Percentiles rank a stretch among this genome's conserved stretches.
Conservation (phyloP, 1,284 basidiomycete species). For the Irpex sp. region DNA sequence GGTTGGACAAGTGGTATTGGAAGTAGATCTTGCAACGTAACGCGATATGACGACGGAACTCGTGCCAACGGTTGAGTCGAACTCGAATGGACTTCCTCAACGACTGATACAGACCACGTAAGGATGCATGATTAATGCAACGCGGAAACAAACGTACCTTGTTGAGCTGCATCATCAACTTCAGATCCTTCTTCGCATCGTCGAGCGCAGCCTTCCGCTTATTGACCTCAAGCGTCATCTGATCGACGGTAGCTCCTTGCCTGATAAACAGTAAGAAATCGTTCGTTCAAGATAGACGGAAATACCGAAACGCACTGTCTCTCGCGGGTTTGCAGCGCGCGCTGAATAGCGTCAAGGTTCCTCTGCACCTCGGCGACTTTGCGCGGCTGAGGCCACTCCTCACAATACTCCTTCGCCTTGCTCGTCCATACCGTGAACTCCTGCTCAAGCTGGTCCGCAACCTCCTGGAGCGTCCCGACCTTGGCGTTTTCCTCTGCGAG, state of each 20-base stretch:
- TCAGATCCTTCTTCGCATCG: constrained; percentile 55
- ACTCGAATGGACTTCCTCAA: constrained; percentile 58
- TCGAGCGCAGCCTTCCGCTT: constrained; percentile 52
- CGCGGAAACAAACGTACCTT: constrained; percentile 36
- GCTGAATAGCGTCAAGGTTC: constrained; percentile 57
- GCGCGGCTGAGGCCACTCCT: constrained; percentile 52
- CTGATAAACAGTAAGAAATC: constrained; percentile 29
- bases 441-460: constrained; percentile 43
- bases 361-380: constrained; percentile 50
- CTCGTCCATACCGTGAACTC: constrained; percentile 67
- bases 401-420: constrained; percentile 61
- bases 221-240: constrained; percentile 66
- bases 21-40: constrained; percentile 83
- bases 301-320: constrained; percentile 40
- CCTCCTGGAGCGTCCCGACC: constrained; percentile 36
- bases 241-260: constrained; percentile 73
- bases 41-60: constrained; percentile 83
- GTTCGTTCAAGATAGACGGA: constrained; percentile 2
- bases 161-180: constrained; percentile 56
- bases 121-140: no score
- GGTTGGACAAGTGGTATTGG: constrained; percentile 73
- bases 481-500: constrained; percentile 35
- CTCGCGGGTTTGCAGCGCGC: constrained; percentile 66
- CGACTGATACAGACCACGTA: constrained; percentile 1
- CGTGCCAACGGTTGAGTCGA: constrained; percentile 76